phyloP scores from a whole-genome alignment of 805 yeast species.

The Sugiyamaella smithiae region DNA sequence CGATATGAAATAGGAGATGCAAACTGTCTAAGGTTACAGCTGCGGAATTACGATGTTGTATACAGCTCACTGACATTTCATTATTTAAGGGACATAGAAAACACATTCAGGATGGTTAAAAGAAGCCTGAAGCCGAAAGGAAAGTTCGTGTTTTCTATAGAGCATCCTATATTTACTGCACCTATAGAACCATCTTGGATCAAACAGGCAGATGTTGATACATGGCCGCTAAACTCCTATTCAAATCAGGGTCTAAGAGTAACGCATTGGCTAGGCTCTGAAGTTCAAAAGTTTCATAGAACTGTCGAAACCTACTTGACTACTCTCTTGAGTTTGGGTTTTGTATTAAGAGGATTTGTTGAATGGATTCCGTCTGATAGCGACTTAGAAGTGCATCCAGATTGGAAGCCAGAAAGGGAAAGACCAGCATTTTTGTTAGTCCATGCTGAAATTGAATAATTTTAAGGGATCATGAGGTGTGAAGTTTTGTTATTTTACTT shows the following conservation, averaged over 20 bases:
- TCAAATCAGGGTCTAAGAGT: neutral
- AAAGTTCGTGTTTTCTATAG: neutral
- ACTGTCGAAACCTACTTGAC: neutral
- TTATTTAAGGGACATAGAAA: neutral
- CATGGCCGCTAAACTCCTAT: constrained; percentile 1
- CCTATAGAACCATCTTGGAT: neutral
- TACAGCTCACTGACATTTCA: constrained; percentile 3
- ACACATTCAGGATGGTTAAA: neutral
- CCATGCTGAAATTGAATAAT: no score
- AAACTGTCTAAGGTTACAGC: neutral
- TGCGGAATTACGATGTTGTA: neutral
- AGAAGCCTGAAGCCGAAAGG: neutral
- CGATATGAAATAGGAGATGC: neutral
- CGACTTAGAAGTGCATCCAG: neutral
- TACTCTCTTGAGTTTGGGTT: neutral
- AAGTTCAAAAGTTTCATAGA: neutral
- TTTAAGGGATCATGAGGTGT: no score
- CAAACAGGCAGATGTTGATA: neutral
- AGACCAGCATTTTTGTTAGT: constrained; percentile 1
- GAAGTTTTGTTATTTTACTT: no score
- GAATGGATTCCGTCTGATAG: neutral
- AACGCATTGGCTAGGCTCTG: constrained; percentile 3
- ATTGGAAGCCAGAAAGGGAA: neutral
- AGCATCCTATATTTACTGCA: constrained; percentile 2
- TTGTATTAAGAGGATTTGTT: neutral